phyloP scores from a whole-genome alignment of 164 flowering plant genomes.

The Malania oleifera region DNA sequence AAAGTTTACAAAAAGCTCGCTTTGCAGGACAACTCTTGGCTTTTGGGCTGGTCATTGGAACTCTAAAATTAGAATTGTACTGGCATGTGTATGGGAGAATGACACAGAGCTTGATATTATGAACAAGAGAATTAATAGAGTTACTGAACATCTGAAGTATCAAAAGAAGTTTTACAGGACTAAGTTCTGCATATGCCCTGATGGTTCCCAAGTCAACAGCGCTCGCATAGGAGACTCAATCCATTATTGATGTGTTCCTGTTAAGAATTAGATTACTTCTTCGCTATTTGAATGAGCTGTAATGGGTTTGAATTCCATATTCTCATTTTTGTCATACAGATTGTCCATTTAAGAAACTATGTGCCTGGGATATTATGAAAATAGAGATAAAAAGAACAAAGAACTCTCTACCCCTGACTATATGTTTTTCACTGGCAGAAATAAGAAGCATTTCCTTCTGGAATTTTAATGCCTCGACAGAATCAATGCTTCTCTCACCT shows the following conservation, averaged over 20 bases:
- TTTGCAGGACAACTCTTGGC: slow-evolving; percentile 84
- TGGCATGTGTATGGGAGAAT: slow-evolving; percentile 93
- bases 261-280: slow-evolving; percentile 41
- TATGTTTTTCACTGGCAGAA: too few relatives aligned
- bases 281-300: neutral
- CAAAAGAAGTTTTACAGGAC: slow-evolving; percentile 80
- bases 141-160: slow-evolving; percentile 68
- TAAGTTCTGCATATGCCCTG: slow-evolving; percentile 95
- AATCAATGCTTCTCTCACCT: neutral
- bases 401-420: too few relatives aligned
- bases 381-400: neutral
- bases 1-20: neutral
- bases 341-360: neutral
- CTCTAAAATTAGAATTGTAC: slow-evolving; percentile 85
- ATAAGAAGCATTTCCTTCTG: neutral
- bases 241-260: slow-evolving; percentile 97
- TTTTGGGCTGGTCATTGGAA: slow-evolving; percentile 98
- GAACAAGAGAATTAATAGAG: slow-evolving; percentile 85
- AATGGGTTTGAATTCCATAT: neutral
- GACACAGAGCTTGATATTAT: slow-evolving; percentile 82
- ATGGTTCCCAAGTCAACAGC: slow-evolving; percentile 98
- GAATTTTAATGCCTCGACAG: neutral
- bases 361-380: neutral
- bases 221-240: slow-evolving; percentile 91
- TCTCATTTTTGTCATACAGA: neutral